Base-by-base conservation (phyloP, 345 rosid genomes). In the Syzygium aqueum region DNA sequence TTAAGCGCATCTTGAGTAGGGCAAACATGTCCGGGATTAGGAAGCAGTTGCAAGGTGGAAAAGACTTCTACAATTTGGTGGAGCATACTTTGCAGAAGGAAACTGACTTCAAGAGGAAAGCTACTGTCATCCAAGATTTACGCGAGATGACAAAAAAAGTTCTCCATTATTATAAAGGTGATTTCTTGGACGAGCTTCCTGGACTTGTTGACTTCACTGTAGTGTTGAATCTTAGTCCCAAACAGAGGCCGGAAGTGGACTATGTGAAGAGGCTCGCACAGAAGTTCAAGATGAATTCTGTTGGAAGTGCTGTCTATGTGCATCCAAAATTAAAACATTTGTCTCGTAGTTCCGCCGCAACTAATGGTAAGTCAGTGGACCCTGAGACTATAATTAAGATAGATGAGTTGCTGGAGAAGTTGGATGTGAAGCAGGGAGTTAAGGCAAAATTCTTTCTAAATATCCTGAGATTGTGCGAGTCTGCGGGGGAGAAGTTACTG, bases 111-210 rank as follows among this genome's bases (percentile, higher is more conserved):
- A 92, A 89, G 51, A 93, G 94, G 61, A 95, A 93, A 90, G 95
- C 90, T 51, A 88, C 92, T 51, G 93, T 97, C 88, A 95, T 95
- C 54, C 95, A 88, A 82, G 98, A 97, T 91, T 93, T 97, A 30
- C 95, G 98, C 4, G 94, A 96, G 89, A 96, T 96, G 99, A 97
- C 98, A 11, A 87, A 92, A 82, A 89, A 90, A 40, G 92, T 97
- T 78, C 95, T 97, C 85, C 99, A 97, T 87, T 97, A 96, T 86
- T 95, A 97, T 89, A 97, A 95, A 90, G 98, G 98, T 78, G 97
- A 97, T 89, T 96, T 95, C 90, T 85, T 93, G 67, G 99, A 95
- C 56, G 95, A 96, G 93, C 97, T 97, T 87, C 99, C 94, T 28
- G 97, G 97, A 82, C 95, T 96, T 25, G 90, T 90, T 85, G 99